Base-by-base conservation (phyloP, 306 rosid species). In the Glycine soja region DNA sequence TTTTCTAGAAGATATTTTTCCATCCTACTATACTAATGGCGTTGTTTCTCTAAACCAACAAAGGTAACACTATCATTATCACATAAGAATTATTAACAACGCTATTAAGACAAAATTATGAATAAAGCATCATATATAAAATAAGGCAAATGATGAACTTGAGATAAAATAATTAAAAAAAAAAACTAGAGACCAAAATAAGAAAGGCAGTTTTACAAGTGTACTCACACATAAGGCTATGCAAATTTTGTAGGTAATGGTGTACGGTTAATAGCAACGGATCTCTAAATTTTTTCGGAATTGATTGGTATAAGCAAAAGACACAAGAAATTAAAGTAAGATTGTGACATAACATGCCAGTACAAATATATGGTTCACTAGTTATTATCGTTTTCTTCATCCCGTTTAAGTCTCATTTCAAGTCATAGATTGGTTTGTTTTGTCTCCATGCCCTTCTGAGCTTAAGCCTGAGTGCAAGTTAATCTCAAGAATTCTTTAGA, bases 291-390 rank as follows among this genome's bases (percentile, higher is more conserved):
- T 14, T 3, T 14, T 40, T 56, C 30, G 0, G 30, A 24, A 58
- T 24, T 58, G 57, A 16, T 75, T 57, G 14, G 57, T 24, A 5
- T 56, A 14, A 34, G 36, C 19, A 58, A 13, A 3, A 43, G 32
- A 57, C 43, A 18, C 5, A 4, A 42, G 54, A 42, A 58, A 74
- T 52, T 72, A 51, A 53, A 36, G 7, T 34, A 73, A 73, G 77
- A 38, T 54, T n/a, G 30, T 10, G 78, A 56, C 67, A 38, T 36
- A 6, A 38, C 15, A 54, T 36, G 12, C 38, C 6, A 36, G 13
- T 53, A 72, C 46, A 53, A 73, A 73, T 15, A n/a, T 47, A 14
- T 69, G 24, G 4, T 11, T 46, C 6, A 13, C 43, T 2, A 11
- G 38, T 72, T 51, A 48, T 56, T 12, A 51, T 51, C 48, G 45